Base-by-base conservation (phyloP, 2,329 filamentous ascomycete species). In the Alternaria alternata region DNA sequence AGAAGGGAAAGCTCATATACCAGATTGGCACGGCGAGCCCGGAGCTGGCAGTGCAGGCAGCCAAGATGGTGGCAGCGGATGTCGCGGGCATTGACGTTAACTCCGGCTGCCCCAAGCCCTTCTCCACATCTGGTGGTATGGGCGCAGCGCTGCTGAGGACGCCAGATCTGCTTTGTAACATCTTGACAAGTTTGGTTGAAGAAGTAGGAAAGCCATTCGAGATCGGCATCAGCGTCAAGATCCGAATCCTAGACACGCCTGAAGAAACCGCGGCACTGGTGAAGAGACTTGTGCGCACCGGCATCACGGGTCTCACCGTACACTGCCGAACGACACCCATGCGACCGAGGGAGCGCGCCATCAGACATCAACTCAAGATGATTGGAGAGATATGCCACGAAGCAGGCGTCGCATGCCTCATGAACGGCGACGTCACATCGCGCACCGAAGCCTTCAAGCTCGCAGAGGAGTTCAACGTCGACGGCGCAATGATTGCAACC, bases 261-360 rank as follows among this genome's bases (percentile, higher is more conserved):
- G 89, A 89, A 60, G 82, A 90, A 74, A 99, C 95, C 0, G 89
- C 91, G 69, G 82, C 83, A 1, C 84, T 99, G 16, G 94, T 99
- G 14, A 84, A 89, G 52, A 85, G 87, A 58, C 88, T 99, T 3
- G 91, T 92, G 66, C 86, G 85, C 51, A 99, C 95, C 0, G 95
- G 95, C 2, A 98, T 99, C 75, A 95, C 90, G 2, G 94, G 91
- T 0, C 82, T 99, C 65, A 98, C 95, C 0, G 88, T 99, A 1
- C 95, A 99, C 81, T 99, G 95, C 80, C 92, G 95, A 24, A 99
- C 95, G 0, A 94, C 94, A 6, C 92, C 94, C 1, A 99, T 99
- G 95, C 87, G 95, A 38, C 94, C 94, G 2, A 85, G 94, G 48
- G 93, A 98, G 79, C 86, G 88, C 24, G 95, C 94, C 3, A 93